Evolutionary conservation across 192 early-diverging fungal genomes (phyloP).

Genomic region (Coemansia biformis): DNA sequence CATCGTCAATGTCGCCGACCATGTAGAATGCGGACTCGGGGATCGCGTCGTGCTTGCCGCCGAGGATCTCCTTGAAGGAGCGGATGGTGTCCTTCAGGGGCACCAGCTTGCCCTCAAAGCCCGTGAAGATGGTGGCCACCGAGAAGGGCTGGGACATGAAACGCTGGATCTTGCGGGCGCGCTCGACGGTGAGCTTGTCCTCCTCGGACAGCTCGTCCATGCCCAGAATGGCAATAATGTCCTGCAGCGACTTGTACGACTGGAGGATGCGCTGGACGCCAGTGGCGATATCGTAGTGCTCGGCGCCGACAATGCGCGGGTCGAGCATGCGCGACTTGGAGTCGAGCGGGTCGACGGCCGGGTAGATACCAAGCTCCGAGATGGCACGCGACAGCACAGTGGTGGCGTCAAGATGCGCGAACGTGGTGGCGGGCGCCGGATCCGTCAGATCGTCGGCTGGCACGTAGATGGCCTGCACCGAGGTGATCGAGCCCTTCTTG

Average conservation of each 20-base stretch:
- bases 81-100: constrained; percentile 87
- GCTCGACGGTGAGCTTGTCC: constrained; percentile 97
- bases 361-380: constrained; percentile 99
- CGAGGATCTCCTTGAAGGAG: constrained; percentile 95
- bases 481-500: constrained; percentile 99
- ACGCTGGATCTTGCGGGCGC: constrained; percentile 98
- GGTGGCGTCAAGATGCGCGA: constrained; percentile 98
- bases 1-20: constrained; percentile 96
- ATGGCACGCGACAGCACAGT: constrained; percentile 98
- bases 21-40: constrained; percentile 98
- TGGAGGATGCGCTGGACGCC: constrained; percentile 94
- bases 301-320: constrained; percentile 91
- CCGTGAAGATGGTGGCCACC: constrained; percentile 95
- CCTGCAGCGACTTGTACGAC: constrained; percentile 98
- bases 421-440: constrained; percentile 98
- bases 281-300: constrained; percentile 93
- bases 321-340: constrained; percentile 98
- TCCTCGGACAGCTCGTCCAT: constrained; percentile 99
- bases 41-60: constrained; percentile 91
- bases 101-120: constrained; percentile 94
- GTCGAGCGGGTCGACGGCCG: constrained; percentile 96
- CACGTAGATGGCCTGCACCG: constrained; percentile 97
- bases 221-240: constrained; percentile 99
- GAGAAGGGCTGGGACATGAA: constrained; percentile 99
- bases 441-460: constrained; percentile 99